These are phyloP conservation scores for Trichoderma gamsii DNA, from an alignment of 495 filamentous ascomycete species.

Conservation along the genomic window DNA sequence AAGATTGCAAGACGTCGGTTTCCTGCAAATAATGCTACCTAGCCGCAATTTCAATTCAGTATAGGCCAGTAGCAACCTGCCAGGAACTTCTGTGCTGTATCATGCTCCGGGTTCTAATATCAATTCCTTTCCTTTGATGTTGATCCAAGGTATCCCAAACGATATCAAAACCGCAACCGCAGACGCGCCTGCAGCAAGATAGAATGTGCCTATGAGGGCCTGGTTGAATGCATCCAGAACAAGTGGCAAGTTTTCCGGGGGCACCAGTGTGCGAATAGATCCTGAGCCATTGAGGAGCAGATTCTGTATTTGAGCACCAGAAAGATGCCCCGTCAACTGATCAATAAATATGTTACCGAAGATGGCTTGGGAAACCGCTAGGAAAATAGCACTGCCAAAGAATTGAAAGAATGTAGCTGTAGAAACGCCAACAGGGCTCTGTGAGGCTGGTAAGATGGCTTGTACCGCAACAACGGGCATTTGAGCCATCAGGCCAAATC, in stretches of 20 bases:
- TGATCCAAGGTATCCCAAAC: slow-evolving; percentile 50
- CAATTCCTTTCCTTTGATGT: slow-evolving; percentile 42
- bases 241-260: slow-evolving; percentile 20
- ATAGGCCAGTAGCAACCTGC: too few relatives aligned
- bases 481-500: slow-evolving; percentile 33
- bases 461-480: slow-evolving; percentile 49
- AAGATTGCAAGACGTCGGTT: too few relatives aligned
- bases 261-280: slow-evolving; percentile 34
- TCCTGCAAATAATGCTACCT: too few relatives aligned
- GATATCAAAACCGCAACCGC: slow-evolving; percentile 28
- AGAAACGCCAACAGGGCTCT: slow-evolving; percentile 46
- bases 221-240: slow-evolving; percentile 41
- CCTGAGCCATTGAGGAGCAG: slow-evolving; percentile 34
- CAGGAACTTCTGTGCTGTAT: background rate
- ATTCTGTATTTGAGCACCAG: slow-evolving; percentile 25
- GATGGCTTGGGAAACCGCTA: slow-evolving; percentile 41
- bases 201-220: slow-evolving; percentile 37
- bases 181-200: slow-evolving; percentile 32
- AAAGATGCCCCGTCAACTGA: slow-evolving; percentile 31
- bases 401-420: slow-evolving; percentile 48
- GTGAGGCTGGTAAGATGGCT: slow-evolving; percentile 36
- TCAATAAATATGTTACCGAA: slow-evolving; percentile 42
- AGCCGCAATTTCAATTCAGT: too few relatives aligned
- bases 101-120: background rate
- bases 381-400: slow-evolving; percentile 43